Percentiles rank a stretch among this genome's conserved stretches.
Conservation (phyloP, 306 rosid genomes). For the Elaeagnus macrophylla region DNA sequence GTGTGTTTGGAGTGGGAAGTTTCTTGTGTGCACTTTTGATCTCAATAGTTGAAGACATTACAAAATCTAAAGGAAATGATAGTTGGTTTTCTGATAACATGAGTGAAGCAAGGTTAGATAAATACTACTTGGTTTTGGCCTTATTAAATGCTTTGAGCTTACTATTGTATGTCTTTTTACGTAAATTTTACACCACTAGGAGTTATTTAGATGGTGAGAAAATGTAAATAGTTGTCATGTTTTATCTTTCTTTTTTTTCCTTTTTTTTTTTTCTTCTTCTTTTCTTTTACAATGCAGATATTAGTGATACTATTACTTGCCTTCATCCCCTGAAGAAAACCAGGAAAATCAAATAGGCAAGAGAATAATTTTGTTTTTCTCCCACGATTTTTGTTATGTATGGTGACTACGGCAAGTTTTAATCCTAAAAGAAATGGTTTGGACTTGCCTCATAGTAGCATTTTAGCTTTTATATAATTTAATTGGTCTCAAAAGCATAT, state of each 20-base stretch:
- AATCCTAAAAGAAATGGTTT: too few relatives aligned
- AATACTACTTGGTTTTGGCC: conserved; percentile 71
- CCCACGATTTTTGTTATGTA: too few relatives aligned
- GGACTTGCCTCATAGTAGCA: too few relatives aligned
- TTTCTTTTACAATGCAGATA: neutral
- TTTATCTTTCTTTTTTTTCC: too few relatives aligned
- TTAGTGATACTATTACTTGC: neutral
- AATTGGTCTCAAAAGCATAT: too few relatives aligned
- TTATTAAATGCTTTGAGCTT: conserved; percentile 44
- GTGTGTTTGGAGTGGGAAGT: conserved; percentile 96
- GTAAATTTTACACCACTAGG: conserved; percentile 38
- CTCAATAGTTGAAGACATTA: conserved; percentile 43
- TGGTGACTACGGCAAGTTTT: too few relatives aligned
- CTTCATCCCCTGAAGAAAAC: too few relatives aligned
- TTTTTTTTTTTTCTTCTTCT: neutral
- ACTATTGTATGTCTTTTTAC: conserved; percentile 41
- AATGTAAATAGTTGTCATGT: conserved; percentile 23
- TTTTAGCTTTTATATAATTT: too few relatives aligned
- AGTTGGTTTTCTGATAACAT: conserved; percentile 88
- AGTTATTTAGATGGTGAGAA: conserved; percentile 33
- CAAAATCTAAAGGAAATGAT: conserved; percentile 35
- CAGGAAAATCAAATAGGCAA: too few relatives aligned
- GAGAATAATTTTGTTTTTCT: too few relatives aligned
- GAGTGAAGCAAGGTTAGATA: conserved; percentile 69
- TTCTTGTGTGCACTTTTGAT: conserved; percentile 75